phyloP scores from a whole-genome alignment of 805 yeast species.

The Zygosaccharomyces gambellarensis region DNA sequence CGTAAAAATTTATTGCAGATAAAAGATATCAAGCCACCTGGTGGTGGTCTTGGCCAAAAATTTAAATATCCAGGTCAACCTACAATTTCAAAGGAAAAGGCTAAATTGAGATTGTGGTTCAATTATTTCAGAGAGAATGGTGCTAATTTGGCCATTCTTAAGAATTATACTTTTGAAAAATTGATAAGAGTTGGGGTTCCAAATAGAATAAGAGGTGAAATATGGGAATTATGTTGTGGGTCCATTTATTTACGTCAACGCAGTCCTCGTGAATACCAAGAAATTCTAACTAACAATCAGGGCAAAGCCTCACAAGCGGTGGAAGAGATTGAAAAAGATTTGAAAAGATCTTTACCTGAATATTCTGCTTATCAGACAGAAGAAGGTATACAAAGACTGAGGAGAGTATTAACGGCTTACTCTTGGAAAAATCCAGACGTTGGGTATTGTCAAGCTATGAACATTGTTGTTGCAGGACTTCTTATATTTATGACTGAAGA shows the following conservation, averaged over 20 bases:
- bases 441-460: slow-evolving; percentile 99
- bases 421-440: slow-evolving; percentile 97
- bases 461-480: slow-evolving; percentile 78
- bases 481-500: slow-evolving; percentile 88
- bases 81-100: slow-evolving; percentile 65
- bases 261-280: slow-evolving; percentile 54
- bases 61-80: slow-evolving; percentile 91
- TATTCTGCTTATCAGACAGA: slow-evolving; percentile 86
- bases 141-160: slow-evolving; percentile 68
- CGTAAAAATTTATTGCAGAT: slow-evolving; percentile 41
- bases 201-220: slow-evolving; percentile 88
- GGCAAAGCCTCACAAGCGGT: slow-evolving; percentile 74
- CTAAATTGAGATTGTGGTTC: slow-evolving; percentile 89
- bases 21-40: slow-evolving; percentile 49
- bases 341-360: slow-evolving; percentile 91
- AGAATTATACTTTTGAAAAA: slow-evolving; percentile 73
- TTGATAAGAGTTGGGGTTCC: slow-evolving; percentile 89
- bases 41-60: slow-evolving; percentile 80
- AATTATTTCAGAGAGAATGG: slow-evolving; percentile 84
- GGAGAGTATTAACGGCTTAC: slow-evolving; percentile 88
- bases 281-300: slow-evolving; percentile 53
- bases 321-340: slow-evolving; percentile 94
- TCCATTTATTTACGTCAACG: slow-evolving; percentile 69
- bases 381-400: slow-evolving; percentile 78
- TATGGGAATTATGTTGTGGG: slow-evolving; percentile 93